These are phyloP conservation scores for Paraurostyla sp. DNA, from an alignment of 73 alveolate genomes.

Conservation along the genomic window DNA sequence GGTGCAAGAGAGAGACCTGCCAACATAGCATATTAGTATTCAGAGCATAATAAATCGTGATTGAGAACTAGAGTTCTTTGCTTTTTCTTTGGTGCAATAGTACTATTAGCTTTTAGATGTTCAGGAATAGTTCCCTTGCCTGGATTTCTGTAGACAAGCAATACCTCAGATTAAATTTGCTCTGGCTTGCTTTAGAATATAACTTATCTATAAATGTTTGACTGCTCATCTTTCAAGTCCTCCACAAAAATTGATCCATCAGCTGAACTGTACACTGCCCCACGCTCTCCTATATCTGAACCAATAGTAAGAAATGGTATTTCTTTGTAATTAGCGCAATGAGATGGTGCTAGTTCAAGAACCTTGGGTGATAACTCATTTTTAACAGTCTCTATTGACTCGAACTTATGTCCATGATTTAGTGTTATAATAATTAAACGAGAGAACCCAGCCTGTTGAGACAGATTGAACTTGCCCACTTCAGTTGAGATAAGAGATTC, in stretches of 20 bases:
- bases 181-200: constrained; percentile 38
- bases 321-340: constrained; percentile 44
- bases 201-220: constrained; percentile 9
- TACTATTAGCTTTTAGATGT: not conserved
- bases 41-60: constrained; percentile 29
- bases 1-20: constrained; percentile 5
- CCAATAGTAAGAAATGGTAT: constrained; percentile 46
- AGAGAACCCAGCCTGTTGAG: constrained; percentile 40
- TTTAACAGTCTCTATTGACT: constrained; percentile 48
- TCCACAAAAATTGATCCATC: constrained; percentile 55
- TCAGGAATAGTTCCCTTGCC: constrained; percentile 16
- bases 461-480: constrained; percentile 22
- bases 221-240: constrained; percentile 9
- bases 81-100: constrained; percentile 58
- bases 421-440: constrained; percentile 36
- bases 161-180: constrained; percentile 25
- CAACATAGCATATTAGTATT: constrained; percentile 48
- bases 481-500: constrained; percentile 54
- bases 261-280: not conserved
- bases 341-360: constrained; percentile 40
- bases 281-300: constrained; percentile 40
- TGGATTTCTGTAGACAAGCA: constrained; percentile 13
- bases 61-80: constrained; percentile 32
- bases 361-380: constrained; percentile 50
- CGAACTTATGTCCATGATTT: constrained; percentile 61